These are phyloP conservation scores for Oryza brachyantha DNA, from an alignment of 176 grass and related monocot genomes.

Conservation along the genomic window DNA sequence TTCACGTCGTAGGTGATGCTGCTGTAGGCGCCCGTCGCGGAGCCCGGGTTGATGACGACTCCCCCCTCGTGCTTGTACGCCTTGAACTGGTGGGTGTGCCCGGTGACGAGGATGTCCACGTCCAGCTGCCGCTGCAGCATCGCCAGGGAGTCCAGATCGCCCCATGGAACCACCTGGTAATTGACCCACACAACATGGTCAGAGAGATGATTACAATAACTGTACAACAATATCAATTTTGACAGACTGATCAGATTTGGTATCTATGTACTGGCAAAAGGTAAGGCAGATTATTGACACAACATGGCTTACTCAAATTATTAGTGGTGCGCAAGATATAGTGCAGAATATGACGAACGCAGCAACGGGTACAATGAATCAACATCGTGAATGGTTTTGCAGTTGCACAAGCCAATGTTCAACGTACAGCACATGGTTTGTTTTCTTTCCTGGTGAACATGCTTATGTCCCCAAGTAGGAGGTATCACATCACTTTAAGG, in stretches of 20 bases:
- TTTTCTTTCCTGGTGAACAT: neutral
- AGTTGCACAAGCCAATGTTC: conserved; percentile 23
- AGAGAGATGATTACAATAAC: neutral
- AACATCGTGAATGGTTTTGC: conserved; percentile 20
- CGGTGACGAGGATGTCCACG: conserved; percentile 96
- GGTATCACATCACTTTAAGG: neutral
- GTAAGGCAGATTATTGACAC: neutral
- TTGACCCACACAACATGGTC: neutral
- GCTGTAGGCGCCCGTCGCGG: conserved; percentile 84
- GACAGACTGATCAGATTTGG: neutral
- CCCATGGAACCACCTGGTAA: conserved; percentile 86
- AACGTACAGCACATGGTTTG: conserved; percentile 3
- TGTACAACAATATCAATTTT: neutral
- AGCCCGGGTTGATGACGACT: conserved; percentile 93
- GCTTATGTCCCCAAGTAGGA: conserved; percentile 34
- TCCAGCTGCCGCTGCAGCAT: conserved; percentile 96
- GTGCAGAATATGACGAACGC: conserved; percentile 25
- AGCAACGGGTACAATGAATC: conserved; percentile 22
- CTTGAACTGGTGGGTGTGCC: conserved; percentile 95
- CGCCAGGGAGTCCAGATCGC: conserved; percentile 89
- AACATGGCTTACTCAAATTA: neutral
- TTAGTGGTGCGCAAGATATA: neutral
- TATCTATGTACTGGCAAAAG: neutral
- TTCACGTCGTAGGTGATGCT: conserved; percentile 96
- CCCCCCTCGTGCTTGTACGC: conserved; percentile 98